Conservation (phyloP, 208 protist species). For the Blastocrithidia nonstop region DNA sequence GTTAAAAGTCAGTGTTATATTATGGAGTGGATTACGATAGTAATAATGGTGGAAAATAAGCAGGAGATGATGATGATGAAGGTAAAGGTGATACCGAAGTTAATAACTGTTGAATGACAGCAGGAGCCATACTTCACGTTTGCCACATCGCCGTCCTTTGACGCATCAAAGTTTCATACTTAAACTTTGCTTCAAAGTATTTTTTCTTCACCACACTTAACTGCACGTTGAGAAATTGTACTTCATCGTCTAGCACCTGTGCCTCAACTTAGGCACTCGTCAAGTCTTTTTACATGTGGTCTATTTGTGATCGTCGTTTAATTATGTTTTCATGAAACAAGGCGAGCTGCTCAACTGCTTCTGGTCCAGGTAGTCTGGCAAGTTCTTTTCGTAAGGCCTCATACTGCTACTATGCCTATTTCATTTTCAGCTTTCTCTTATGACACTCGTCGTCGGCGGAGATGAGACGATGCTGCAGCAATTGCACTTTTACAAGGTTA, state of each 20-base stretch:
- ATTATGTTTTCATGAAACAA: constrained; percentile 88
- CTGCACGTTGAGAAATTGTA: constrained; percentile 72
- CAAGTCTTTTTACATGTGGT: constrained; percentile 48
- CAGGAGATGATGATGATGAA: no score
- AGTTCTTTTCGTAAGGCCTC: constrained; percentile 84
- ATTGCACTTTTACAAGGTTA: constrained; percentile 95
- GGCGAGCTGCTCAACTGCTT: constrained; percentile 92
- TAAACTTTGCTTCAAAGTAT: constrained; percentile 85
- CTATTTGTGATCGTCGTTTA: constrained; percentile 85
- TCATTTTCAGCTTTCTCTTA: constrained; percentile 77
- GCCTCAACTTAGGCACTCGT: constrained; percentile 36
- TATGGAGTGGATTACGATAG: no score
- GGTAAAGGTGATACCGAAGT: no score
- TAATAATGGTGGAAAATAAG: no score
- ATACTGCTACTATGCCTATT: constrained; percentile 85
- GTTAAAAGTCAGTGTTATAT: no score
- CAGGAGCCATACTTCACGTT: constrained; percentile 24
- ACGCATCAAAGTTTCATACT: constrained; percentile 47
- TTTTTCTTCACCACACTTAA: constrained; percentile 84
- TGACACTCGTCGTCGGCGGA: constrained; percentile 89
- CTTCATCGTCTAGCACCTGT: constrained; percentile 81
- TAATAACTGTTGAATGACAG: no score
- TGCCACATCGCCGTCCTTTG: constrained; percentile 24
- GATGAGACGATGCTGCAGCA: constrained; percentile 93
- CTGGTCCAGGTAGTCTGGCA: constrained; percentile 88